Evolutionary conservation across 148 eudicot species (phyloP).

Genomic region (Vaccinium vitisidaea): DNA sequence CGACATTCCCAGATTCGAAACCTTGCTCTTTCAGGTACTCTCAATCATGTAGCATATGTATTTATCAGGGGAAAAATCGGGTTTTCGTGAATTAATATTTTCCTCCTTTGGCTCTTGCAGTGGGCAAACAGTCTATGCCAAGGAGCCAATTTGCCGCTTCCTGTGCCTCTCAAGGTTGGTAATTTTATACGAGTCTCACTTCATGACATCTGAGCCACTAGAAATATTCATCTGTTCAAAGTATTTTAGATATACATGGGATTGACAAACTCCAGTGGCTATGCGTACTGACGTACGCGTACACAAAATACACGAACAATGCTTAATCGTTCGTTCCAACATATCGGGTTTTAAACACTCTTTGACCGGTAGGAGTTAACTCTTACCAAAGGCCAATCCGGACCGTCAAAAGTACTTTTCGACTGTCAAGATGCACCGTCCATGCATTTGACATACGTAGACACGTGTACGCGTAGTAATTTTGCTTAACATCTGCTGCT

Average conservation of each 20-base stretch:
- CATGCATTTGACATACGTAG: too few species aligned
- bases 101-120: constrained; percentile 35
- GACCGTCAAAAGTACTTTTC: too few species aligned
- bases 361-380: too few species aligned
- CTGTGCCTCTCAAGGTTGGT: constrained; percentile 82
- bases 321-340: too few species aligned
- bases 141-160: constrained; percentile 92
- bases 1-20: constrained; percentile 77
- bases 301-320: too few species aligned
- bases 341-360: too few species aligned
- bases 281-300: too few species aligned
- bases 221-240: background rate
- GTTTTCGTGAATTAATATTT: background rate
- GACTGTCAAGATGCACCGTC: too few species aligned
- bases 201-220: background rate
- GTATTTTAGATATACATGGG: background rate
- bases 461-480: too few species aligned
- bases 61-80: background rate
- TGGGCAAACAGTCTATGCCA: constrained; percentile 96
- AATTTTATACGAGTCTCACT: background rate
- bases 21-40: constrained; percentile 83
- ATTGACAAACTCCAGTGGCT: background rate
- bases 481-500: too few species aligned
- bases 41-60: background rate
- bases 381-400: too few species aligned